Conservation (phyloP, 2,329 filamentous ascomycete species). For the Epichloe festucae region DNA sequence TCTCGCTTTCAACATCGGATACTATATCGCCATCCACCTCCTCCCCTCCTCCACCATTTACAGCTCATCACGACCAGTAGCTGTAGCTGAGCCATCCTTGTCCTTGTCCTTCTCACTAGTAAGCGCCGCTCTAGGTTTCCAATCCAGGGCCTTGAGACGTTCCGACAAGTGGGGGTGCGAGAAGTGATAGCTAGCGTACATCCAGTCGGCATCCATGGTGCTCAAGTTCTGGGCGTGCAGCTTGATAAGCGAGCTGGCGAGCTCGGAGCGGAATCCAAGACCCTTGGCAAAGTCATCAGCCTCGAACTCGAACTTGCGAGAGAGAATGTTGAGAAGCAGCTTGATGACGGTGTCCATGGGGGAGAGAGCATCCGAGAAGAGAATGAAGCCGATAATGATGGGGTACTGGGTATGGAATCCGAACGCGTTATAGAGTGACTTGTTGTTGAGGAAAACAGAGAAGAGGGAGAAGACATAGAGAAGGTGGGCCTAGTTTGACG, state of each 20-base stretch:
- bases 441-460: slow-evolving; percentile 94
- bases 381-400: slow-evolving; percentile 92
- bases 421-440: slow-evolving; percentile 79
- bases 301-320: slow-evolving; percentile 89
- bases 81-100: slow-evolving; percentile 42
- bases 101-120: slow-evolving; percentile 27
- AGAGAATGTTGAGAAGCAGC: slow-evolving; percentile 90
- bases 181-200: slow-evolving; percentile 98
- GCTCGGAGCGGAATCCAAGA: slow-evolving; percentile 71
- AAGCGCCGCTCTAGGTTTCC: slow-evolving; percentile 51
- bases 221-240: slow-evolving; percentile 96
- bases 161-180: slow-evolving; percentile 94
- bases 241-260: slow-evolving; percentile 84
- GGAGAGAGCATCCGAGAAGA: slow-evolving; percentile 92
- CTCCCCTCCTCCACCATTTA: slow-evolving; percentile 18
- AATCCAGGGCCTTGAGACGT: slow-evolving; percentile 79
- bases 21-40: not conserved
- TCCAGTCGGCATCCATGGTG: slow-evolving; percentile 97
- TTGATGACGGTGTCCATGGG: slow-evolving; percentile 89
- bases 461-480: slow-evolving; percentile 96
- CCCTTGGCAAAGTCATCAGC: slow-evolving; percentile 80
- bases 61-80: slow-evolving; percentile 62
- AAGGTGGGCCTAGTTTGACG: slow-evolving; percentile 57
- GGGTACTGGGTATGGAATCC: slow-evolving; percentile 74
- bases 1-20: too few species aligned